Base-by-base conservation (phyloP, 2,329 filamentous ascomycete genomes). In the Tympanopsis confertula region DNA sequence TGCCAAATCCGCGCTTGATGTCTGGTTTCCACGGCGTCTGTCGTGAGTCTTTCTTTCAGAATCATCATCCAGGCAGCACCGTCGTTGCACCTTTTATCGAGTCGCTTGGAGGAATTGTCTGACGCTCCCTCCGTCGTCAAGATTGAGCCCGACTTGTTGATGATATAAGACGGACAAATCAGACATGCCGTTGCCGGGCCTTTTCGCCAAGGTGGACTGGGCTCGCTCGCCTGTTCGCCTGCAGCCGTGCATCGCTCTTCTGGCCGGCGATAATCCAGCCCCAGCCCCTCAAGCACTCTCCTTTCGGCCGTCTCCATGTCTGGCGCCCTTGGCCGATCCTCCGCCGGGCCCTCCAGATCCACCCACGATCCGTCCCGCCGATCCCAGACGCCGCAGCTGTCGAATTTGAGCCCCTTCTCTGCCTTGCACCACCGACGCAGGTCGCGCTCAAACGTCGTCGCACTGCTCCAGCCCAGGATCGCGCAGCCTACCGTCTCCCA, bases 401-500 rank as follows among this genome's bases (percentile, higher is more conserved):
- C 88, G 52, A 96, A 96, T 55, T 91, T 94, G 68, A 86, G 80
- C 0, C 66, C 66, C 48, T 74, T 78, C 40, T 71, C 66, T 26
- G 77, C 69, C 56, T 85, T 88, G 42, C 81, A 86, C 57, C 89
- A 94, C 22, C 80, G 65, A 29, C 89, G 67, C 38, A 96, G 55
- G 55, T 96, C 91, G 18, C 89, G 68, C 62, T 95, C 77, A 47
- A 95, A 96, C 0, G 87, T 95, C 0, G 81, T 94, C 1, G 79
- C 89, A 1, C 87, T 85, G 13, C 75, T 82, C 91, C 89, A 96
- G 2, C 87, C 88, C 14, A 89, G 62, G 3, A 96, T 70, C 0
- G 88, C 89, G 47, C 87, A 95, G 0, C 91, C 89, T 0, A 84
- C 78, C 0, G 86, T 94, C 39, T 78, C 80, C 85, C 89, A 95